Evolutionary conservation across 176 grass and related monocot species (phyloP).

Genomic region (Carex myosuroides): DNA sequence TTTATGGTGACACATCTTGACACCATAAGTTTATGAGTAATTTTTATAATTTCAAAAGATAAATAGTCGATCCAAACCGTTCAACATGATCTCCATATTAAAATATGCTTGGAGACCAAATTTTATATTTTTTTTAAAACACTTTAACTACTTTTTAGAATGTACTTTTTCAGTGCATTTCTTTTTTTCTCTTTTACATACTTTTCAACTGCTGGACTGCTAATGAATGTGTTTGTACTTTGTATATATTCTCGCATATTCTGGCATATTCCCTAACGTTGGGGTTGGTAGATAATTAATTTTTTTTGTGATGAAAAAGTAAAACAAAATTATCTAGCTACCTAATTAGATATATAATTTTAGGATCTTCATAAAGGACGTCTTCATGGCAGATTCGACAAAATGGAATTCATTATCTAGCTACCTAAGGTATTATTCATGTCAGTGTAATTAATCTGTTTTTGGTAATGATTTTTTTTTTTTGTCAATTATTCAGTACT

Average conservation of each 20-base stretch:
- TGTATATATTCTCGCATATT: background rate
- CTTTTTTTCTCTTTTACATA: background rate
- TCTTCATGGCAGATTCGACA: background rate
- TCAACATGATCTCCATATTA: too few relatives aligned
- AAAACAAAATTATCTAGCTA: background rate
- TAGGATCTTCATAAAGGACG: background rate
- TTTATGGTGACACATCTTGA: too few relatives aligned
- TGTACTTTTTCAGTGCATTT: background rate
- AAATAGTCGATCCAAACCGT: too few relatives aligned
- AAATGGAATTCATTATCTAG: background rate
- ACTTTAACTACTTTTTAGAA: too few relatives aligned
- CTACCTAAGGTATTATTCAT: background rate
- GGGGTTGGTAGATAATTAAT: background rate
- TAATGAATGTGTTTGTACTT: background rate
- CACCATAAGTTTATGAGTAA: too few relatives aligned
- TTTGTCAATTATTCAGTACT: background rate
- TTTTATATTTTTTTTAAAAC: too few relatives aligned
- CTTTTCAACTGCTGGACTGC: background rate
- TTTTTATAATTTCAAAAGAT: too few relatives aligned
- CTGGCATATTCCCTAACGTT: background rate
- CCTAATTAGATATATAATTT: background rate
- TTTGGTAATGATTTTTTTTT: background rate
- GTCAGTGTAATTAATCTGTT: background rate
- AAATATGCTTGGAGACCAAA: too few relatives aligned
- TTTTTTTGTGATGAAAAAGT: background rate